These are phyloP conservation scores for Neopestalotiopsis rosae DNA, from an alignment of 2,329 filamentous ascomycete genomes.

Conservation along the genomic window DNA sequence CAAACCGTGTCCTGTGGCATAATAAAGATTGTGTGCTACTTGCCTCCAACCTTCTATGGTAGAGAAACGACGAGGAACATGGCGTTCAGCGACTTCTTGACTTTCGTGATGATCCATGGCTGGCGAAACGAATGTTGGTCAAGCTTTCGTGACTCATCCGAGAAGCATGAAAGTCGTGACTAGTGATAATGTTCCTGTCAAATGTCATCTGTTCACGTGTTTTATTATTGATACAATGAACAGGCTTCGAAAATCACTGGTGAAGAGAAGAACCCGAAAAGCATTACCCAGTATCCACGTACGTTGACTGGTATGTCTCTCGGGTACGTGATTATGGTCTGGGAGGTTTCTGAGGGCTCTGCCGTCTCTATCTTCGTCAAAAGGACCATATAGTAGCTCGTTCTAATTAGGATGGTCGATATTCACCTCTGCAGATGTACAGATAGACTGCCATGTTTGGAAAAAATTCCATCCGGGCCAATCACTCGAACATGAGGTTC, in stretches of 20 bases:
- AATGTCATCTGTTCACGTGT: no score
- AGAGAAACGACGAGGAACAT: not conserved
- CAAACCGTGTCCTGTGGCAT: conserved; percentile 3
- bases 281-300: no score
- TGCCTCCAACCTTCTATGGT: conserved; percentile 11
- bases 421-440: not conserved
- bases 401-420: not conserved
- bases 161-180: no score
- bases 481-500: not conserved
- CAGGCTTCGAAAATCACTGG: no score
- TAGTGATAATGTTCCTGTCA: no score
- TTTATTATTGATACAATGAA: no score
- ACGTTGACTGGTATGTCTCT: no score
- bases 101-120: conserved; percentile 6
- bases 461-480: not conserved
- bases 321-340: no score
- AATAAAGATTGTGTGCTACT: conserved; percentile 10
- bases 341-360: no score
- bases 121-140: not conserved
- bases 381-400: not conserved
- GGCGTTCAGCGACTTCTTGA: not conserved
- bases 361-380: not conserved
- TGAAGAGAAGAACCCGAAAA: no score
- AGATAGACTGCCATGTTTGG: not conserved
- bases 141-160: no score